These are phyloP conservation scores for Emergomyces pasteurianus DNA, from an alignment of 2,329 filamentous ascomycete species.

Conservation along the genomic window DNA sequence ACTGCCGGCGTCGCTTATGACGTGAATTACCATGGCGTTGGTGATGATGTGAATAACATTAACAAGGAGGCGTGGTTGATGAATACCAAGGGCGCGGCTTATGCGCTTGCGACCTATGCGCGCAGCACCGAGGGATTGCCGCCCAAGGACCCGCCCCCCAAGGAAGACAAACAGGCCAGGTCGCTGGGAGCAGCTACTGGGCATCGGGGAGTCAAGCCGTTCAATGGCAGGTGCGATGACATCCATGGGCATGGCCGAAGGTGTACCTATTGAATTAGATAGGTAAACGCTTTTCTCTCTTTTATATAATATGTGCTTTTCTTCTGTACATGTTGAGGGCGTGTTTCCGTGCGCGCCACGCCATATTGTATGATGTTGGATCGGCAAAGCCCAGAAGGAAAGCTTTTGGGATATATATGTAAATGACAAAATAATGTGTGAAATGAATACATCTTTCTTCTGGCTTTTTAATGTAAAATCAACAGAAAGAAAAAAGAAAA, in stretches of 20 bases:
- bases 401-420: neutral
- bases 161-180: neutral
- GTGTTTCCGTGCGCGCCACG: neutral
- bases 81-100: conserved; percentile 36
- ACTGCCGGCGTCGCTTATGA: conserved; percentile 47
- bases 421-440: neutral
- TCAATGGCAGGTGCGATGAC: neutral
- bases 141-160: conserved; percentile 5
- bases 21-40: conserved; percentile 43
- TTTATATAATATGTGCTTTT: neutral
- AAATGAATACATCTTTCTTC: neutral
- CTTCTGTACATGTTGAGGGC: neutral
- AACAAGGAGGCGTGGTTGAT: conserved; percentile 42
- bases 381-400: too few relatives aligned
- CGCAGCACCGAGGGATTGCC: conserved; percentile 27
- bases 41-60: conserved; percentile 44
- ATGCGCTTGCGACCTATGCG: conserved; percentile 53
- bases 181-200: neutral
- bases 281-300: neutral
- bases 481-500: neutral
- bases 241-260: neutral
- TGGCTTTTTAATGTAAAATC: neutral
- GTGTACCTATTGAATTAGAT: neutral
- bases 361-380: neutral
- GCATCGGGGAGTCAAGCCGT: neutral